A percentile compares a stretch with the other conserved stretches of the same genome.
Evolutionary conservation across 1,284 basidiomycete genomes (phyloP).

Genomic region (Chalciporus sp.): DNA sequence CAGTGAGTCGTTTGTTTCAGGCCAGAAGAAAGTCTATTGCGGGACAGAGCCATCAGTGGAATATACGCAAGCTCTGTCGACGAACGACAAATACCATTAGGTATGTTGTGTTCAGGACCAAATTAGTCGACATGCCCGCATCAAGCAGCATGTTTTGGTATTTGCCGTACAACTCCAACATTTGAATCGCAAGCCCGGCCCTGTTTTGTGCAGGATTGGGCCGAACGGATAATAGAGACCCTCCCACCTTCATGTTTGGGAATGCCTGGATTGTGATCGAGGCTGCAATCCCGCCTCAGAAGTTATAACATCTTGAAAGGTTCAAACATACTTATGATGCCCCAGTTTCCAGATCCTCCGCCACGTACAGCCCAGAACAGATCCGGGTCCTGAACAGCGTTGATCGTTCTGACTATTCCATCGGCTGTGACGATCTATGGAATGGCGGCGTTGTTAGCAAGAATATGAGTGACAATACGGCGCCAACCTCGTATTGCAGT

Average conservation of each 20-base stretch:
- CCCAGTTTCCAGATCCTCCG: too few relatives aligned
- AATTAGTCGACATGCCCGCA: neutral
- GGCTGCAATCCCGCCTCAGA: neutral
- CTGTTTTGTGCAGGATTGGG: slow-evolving; percentile 2
- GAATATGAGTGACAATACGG: too few relatives aligned
- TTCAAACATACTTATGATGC: too few relatives aligned
- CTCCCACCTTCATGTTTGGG: neutral
- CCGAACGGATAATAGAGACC: neutral
- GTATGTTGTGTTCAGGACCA: neutral
- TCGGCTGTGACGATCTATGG: too few relatives aligned
- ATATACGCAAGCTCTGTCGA: neutral
- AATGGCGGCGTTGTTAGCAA: too few relatives aligned
- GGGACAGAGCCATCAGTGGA: neutral
- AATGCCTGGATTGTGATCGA: slow-evolving; percentile 4
- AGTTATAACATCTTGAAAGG: neutral
- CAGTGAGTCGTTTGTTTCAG: neutral
- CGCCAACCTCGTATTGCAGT: too few relatives aligned
- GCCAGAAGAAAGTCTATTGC: slow-evolving; percentile 1
- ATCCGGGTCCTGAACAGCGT: too few relatives aligned
- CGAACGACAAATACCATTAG: neutral
- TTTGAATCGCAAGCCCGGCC: neutral
- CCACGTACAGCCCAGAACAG: too few relatives aligned
- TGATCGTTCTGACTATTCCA: too few relatives aligned
- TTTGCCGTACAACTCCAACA: slow-evolving; percentile 2
- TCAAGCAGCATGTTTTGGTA: slow-evolving; percentile 1